Evolutionary conservation across 2,329 filamentous ascomycete species (phyloP).

Genomic region (Cercospora brassicicola): DNA sequence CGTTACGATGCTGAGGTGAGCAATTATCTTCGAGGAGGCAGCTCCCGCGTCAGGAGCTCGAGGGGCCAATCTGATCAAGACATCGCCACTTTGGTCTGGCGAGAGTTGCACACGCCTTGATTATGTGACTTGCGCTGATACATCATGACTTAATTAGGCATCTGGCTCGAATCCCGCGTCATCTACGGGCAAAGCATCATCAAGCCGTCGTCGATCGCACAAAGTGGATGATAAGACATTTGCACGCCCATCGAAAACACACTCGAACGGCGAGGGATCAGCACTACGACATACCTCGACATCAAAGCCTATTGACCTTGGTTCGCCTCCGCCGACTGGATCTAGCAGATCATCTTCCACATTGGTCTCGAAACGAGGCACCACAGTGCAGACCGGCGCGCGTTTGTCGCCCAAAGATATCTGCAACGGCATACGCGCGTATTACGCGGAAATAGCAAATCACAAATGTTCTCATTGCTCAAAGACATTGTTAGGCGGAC

Average conservation of each 20-base stretch:
- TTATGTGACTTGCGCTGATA: neutral
- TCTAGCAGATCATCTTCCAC: neutral
- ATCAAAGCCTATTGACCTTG: neutral
- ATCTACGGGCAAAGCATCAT: neutral
- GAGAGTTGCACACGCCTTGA: neutral
- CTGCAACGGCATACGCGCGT: neutral
- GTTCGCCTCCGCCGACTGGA: neutral
- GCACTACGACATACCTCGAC: neutral
- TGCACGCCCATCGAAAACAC: neutral
- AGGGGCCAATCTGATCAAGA: neutral
- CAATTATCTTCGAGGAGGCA: neutral
- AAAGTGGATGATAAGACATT: neutral
- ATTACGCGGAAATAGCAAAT: neutral
- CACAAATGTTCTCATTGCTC: neutral
- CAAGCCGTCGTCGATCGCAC: neutral
- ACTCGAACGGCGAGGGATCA: neutral
- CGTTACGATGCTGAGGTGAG: slow-evolving; percentile 8
- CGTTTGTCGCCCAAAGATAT: neutral
- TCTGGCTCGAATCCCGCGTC: neutral
- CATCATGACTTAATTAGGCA: neutral
- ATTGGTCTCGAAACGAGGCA: neutral
- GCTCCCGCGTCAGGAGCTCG: neutral
- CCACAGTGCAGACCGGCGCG: neutral
- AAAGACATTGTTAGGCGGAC: neutral
- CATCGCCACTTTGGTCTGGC: neutral